Evolutionary conservation across 2,329 filamentous ascomycete genomes (phyloP).

Genomic region (Nigrospora osmanthi): DNA sequence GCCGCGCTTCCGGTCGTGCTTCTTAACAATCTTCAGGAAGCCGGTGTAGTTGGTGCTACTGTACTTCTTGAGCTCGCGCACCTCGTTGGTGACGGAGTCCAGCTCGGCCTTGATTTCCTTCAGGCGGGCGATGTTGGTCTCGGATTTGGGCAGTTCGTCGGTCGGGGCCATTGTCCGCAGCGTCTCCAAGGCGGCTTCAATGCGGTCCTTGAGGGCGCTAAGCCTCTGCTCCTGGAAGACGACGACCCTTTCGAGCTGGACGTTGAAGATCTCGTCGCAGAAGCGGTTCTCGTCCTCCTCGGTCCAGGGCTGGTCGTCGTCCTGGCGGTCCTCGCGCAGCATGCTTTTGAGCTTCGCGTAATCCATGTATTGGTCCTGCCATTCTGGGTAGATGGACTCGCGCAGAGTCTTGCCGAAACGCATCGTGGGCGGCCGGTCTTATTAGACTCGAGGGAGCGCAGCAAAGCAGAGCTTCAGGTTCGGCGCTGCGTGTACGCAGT

Average conservation of each 20-base stretch:
- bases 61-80: conserved; percentile 90
- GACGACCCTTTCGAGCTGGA: conserved; percentile 91
- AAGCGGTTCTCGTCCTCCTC: conserved; percentile 90
- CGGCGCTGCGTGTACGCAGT: too few species aligned
- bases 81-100: conserved; percentile 80
- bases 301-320: conserved; percentile 69
- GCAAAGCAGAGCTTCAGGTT: not conserved
- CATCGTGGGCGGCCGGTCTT: conserved; percentile 45
- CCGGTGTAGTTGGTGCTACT: conserved; percentile 96
- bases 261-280: conserved; percentile 90
- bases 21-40: conserved; percentile 97
- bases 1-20: conserved; percentile 91
- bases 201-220: conserved; percentile 43
- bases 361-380: conserved; percentile 92
- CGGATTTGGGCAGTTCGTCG: conserved; percentile 46
- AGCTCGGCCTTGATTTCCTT: conserved; percentile 71
- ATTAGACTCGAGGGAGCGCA: not conserved
- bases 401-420: conserved; percentile 87
- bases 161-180: conserved; percentile 74
- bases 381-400: conserved; percentile 72
- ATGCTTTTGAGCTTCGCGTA: conserved; percentile 89
- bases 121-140: conserved; percentile 44
- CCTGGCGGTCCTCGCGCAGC: conserved; percentile 66
- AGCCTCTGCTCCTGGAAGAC: conserved; percentile 79
- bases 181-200: conserved; percentile 54